Base-by-base conservation (phyloP, 1,139 yeast genomes). In the Arxiozyma slooffiae region DNA sequence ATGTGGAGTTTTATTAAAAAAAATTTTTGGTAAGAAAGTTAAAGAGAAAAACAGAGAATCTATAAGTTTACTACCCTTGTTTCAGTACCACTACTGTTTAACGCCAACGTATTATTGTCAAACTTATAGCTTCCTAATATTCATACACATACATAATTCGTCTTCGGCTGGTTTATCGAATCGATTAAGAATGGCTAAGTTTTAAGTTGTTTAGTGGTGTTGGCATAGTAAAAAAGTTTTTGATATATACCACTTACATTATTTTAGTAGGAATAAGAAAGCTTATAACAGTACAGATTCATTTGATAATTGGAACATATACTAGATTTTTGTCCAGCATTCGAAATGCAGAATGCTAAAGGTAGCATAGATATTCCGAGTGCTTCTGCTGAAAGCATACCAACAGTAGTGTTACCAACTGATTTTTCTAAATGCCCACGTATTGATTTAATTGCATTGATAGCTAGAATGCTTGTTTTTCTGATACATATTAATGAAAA, bases 401-500 rank as follows among this genome's bases (percentile, higher is more conserved):
- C 57, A 9, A 55, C 57, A 20, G 48, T 57, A 22, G 30, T 41
- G 16, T 72, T 86, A 11, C 88, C 95, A 1, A 39, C 17, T 7
- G 42, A 41, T n/a, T 53, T 51, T 36, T 43, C 81, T 59, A 74
- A 79, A 44, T 86, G 96, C 62, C 76, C 86, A 14, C 73, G 81
- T 52, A 79, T 80, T 41, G 92, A 85, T 58, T 70, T 92, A 44
- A 80, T 89, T 41, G 72, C 77, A 0, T 71, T 90, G 38, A 82
- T 90, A 34, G 74, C 95, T 1, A 72, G 96, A 51, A 88, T 90
- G 95, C 71, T 92, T 38, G 77, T 79, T 49, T 84, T 85, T 46
- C 72, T 88, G 34, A 85, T 86, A 37, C 69, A 73, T 23, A 71
- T 85, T 48, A 88, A 88, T 64, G 95, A 88, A 63, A 50, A 26